phyloP scores from a whole-genome alignment of 805 yeast genomes.

The Limtongia smithiae region DNA sequence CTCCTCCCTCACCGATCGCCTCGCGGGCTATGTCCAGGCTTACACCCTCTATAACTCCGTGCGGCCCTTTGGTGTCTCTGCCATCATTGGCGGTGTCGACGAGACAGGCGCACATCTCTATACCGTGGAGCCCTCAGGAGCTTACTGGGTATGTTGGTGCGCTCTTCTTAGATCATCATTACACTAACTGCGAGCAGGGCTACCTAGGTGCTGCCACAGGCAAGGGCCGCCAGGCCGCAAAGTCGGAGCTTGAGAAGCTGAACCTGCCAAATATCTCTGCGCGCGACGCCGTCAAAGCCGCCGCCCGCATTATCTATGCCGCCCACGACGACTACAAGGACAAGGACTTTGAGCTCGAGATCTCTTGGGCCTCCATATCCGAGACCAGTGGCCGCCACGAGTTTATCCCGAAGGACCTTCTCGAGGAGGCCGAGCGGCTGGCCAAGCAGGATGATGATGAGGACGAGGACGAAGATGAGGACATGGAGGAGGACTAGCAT shows the following conservation, averaged over 20 bases:
- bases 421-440: conserved; percentile 75
- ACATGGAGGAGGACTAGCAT: conserved; percentile 31
- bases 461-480: conserved; percentile 63
- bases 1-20: conserved; percentile 76
- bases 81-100: conserved; percentile 92
- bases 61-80: conserved; percentile 92
- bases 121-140: conserved; percentile 97
- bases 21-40: conserved; percentile 90
- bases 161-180: not conserved
- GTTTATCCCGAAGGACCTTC: conserved; percentile 71
- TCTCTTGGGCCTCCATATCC: conserved; percentile 76
- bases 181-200: conserved; percentile 51
- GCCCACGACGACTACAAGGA: conserved; percentile 99
- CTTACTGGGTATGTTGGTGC: conserved; percentile 60
- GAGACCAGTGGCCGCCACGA: conserved; percentile 80
- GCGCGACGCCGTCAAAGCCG: conserved; percentile 83
- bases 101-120: conserved; percentile 85
- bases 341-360: conserved; percentile 91
- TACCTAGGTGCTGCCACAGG: conserved; percentile 97
- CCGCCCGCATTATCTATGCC: conserved; percentile 84
- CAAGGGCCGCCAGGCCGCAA: conserved; percentile 97
- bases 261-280: conserved; percentile 66
- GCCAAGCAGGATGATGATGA: conserved; percentile 83
- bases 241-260: conserved; percentile 90
- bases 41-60: conserved; percentile 95